phyloP scores from a whole-genome alignment of 352 stramenopile genomes.

The Pythium dissotocum region DNA sequence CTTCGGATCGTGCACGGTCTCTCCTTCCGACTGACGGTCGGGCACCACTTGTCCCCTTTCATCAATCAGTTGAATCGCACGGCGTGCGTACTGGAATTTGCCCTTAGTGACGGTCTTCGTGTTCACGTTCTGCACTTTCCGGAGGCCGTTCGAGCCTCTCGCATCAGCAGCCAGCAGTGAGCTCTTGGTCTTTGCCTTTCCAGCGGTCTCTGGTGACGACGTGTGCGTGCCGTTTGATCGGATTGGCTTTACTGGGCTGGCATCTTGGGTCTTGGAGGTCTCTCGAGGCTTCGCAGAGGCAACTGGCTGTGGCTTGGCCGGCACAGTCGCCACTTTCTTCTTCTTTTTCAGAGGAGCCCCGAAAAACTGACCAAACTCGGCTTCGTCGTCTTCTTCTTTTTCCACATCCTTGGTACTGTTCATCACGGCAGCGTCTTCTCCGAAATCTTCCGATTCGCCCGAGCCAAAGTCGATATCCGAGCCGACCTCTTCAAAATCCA shows the following conservation, averaged over 20 bases:
- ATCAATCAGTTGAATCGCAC: constrained; percentile 22
- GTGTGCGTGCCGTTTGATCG: neutral
- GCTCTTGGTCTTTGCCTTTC: neutral
- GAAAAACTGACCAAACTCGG: constrained; percentile 26
- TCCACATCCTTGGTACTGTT: neutral
- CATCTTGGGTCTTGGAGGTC: neutral
- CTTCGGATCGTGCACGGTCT: constrained; percentile 13
- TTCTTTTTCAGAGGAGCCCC: constrained; percentile 7
- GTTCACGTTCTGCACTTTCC: constrained; percentile 22
- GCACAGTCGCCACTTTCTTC: neutral
- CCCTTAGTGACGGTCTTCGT: constrained; percentile 24
- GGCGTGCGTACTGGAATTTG: constrained; percentile 24
- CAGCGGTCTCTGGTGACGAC: neutral
- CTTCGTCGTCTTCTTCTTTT: constrained; percentile 12
- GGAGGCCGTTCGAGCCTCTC: constrained; percentile 25
- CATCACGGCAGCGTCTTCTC: constrained; percentile 3
- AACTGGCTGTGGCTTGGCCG: constrained; percentile 1
- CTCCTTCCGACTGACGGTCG: neutral
- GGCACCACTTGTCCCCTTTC: neutral
- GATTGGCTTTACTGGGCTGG: neutral
- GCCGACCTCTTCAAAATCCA: constrained; percentile 22
- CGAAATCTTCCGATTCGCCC: constrained; percentile 22
- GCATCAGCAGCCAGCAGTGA: neutral
- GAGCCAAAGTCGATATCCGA: constrained; percentile 30
- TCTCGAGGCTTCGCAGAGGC: neutral